Base-by-base conservation (phyloP, 1,284 basidiomycete species). In the Cutaneotrichosporon arboriforme region DNA sequence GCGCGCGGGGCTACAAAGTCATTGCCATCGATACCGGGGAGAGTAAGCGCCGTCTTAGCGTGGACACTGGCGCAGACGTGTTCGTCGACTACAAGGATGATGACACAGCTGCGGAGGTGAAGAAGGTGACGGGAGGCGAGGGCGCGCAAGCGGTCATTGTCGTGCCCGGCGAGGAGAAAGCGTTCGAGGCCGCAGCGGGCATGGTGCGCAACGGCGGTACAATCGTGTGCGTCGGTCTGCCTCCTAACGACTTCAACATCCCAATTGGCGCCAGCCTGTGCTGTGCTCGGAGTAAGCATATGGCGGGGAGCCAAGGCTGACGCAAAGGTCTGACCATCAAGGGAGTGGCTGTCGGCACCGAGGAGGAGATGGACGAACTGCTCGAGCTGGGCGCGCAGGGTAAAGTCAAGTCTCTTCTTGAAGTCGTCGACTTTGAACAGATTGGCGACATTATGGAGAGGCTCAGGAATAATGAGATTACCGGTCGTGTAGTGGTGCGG, bases 1-100 rank as follows among this genome's bases (percentile, higher is more conserved):
- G 78, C 46, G 79, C 81, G 22, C 83, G 84, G 76, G 87, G 87
- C 46, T 80, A 87, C 51, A 82, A 84, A 22, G 86, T 90, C 23
- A 82, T 92, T 57, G 89, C 87, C 8, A 81, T 90, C 65, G 87
- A 77, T 51, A 83, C 12, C 3, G 46, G 88, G 21, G 80, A 75
- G 2, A 84, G 85, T 59, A 92, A 92, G 78, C 78, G 80, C 62
- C 76, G 82, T 44, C 79, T 92, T 8, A 37, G 45, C 5, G 62
- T 78, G 51, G 73, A 79, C 18, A 83, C 90, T 44, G 89, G 89
- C 39, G 87, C 87, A 0, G 85, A 87, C 60, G 77, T 77, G 44
- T 91, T 85, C 81, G 80, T 92, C 59, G 88, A 92, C 76, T 90
- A 87, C 46, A 38, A 31, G 36, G 12, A 20, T 2, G 18, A 38